Conservation (phyloP, 2,329 filamentous ascomycete genomes). For the Talaromyces sp. region DNA sequence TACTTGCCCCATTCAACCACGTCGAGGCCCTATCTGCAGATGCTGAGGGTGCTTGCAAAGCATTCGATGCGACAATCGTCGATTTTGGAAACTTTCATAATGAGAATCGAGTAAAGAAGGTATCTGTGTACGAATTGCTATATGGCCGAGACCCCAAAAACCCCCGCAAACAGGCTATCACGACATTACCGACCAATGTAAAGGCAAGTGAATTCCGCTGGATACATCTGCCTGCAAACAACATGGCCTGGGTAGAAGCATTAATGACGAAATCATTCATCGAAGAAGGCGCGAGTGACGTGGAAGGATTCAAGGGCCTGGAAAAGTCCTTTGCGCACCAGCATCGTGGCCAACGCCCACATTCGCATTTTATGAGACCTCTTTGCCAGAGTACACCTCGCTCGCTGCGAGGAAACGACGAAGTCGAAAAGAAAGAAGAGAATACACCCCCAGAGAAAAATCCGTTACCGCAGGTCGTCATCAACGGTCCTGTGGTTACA, state of each 20-base stretch:
- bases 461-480: constrained; percentile 19
- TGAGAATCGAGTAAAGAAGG: constrained; percentile 46
- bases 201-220: constrained; percentile 50
- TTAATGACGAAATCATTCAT: constrained; percentile 63
- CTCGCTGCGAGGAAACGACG: constrained; percentile 27
- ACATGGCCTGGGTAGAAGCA: constrained; percentile 59
- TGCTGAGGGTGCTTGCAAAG: constrained; percentile 46
- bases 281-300: constrained; percentile 59
- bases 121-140: constrained; percentile 51
- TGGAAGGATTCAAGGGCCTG: constrained; percentile 61
- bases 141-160: constrained; percentile 50
- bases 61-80: constrained; percentile 53
- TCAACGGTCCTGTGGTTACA: constrained; percentile 22
- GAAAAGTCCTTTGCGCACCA: constrained; percentile 61
- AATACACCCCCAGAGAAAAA: not conserved
- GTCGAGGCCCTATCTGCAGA: constrained; percentile 34
- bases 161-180: constrained; percentile 45
- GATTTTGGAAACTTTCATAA: constrained; percentile 50
- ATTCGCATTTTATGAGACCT: constrained; percentile 62
- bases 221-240: constrained; percentile 55
- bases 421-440: constrained; percentile 27
- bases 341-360: constrained; percentile 56
- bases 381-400: constrained; percentile 52
- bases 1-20: constrained; percentile 38
- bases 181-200: constrained; percentile 45